These are phyloP conservation scores for Nicotiana undulata DNA, from an alignment of 257 asterid species.

Conservation along the genomic window DNA sequence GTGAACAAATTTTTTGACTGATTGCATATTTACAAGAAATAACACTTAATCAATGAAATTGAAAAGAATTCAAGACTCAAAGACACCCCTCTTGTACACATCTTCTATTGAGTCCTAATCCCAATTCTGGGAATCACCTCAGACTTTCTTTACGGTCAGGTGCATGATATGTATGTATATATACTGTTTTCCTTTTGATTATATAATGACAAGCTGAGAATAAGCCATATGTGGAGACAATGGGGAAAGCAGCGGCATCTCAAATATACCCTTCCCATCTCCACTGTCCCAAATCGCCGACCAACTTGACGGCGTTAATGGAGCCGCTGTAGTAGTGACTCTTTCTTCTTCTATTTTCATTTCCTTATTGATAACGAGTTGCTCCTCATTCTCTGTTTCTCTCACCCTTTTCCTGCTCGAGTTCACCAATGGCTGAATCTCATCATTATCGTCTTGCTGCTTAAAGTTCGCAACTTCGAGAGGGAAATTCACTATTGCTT, in stretches of 20 bases:
- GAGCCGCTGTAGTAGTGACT: neutral
- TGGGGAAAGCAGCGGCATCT: conserved; percentile 72
- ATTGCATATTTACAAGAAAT: conserved; percentile 18
- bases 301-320: conserved; percentile 91
- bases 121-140: conserved; percentile 30
- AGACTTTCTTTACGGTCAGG: conserved; percentile 33
- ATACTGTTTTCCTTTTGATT: neutral
- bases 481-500: conserved; percentile 68
- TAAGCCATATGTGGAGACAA: conserved; percentile 32
- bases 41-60: neutral
- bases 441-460: conserved; percentile 10
- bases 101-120: neutral
- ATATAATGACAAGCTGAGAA: conserved; percentile 29
- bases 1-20: neutral
- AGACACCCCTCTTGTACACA: neutral
- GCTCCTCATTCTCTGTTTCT: conserved; percentile 14
- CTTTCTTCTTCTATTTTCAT: conserved; percentile 30
- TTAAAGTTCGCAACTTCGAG: conserved; percentile 48
- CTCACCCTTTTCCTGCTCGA: conserved; percentile 46
- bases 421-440: conserved; percentile 2
- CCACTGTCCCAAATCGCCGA: conserved; percentile 70
- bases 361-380: conserved; percentile 26
- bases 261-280: conserved; percentile 73
- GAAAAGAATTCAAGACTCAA: neutral
- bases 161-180: conserved; percentile 19